Base-by-base conservation (phyloP, 2,329 filamentous ascomycete genomes). In the Clonostachys rhizophaga region DNA sequence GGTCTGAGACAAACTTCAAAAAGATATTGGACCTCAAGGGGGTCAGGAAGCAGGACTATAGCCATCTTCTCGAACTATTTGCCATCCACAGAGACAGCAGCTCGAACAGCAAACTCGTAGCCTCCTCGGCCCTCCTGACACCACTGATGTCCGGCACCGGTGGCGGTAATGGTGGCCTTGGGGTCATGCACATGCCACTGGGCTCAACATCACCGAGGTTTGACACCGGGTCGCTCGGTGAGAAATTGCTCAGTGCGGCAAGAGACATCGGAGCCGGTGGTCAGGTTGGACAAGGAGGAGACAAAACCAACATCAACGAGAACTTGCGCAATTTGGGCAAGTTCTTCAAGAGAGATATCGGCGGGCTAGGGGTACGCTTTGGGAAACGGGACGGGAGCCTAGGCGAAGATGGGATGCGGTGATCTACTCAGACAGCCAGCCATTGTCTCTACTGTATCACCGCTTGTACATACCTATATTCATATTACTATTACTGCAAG, bases 11-110 rank as follows among this genome's bases (percentile, higher is more conserved):
- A 58, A 99, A 99, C 69, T 99, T 99, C 79, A 85, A 85, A 62
- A 97, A 96, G 70, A 87, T 99, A 50, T 82, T 99, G 42, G 94
- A 99, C 44, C 78, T 99, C 52, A 99, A 99, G 67, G 94, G 94
- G 42, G 86, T 99, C 50, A 81, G 86, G 52, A 92, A 91, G 61
- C 75, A 81, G 50, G 94, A 99, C 51, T 89, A 96, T 59, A 71
- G 79, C 4, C 83, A 89, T 52, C 82, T 97, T 3, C 70, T 96
- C 34, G 94, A 99, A 64, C 77, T 97, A 5, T 97, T 96, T 70
- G 68, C 68, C 40, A 76, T 85, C 45, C 89, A 95, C 61, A 83
- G 91, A 42, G 91, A 95, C 65, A 82, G 89, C 55, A 76, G 84
- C 73, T 79, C 41, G 37, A 84, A 89, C 54, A 84, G 85, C 33